Evolutionary conservation across 305 asterid species (phyloP).

Genomic region (Fraxinus velutina): DNA sequence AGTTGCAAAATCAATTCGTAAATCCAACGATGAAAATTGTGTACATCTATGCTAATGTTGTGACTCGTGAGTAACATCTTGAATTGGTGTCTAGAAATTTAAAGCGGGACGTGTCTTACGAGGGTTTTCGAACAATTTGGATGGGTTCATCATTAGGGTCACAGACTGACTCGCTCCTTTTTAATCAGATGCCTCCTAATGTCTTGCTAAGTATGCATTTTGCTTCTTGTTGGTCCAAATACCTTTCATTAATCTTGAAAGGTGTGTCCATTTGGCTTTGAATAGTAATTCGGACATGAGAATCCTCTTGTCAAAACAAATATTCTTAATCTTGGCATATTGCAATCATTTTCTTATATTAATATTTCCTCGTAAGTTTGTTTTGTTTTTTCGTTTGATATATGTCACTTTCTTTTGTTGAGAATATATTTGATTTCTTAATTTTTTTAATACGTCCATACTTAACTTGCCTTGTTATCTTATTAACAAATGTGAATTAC

Average conservation of each 20-base stretch:
- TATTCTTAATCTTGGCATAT: background rate
- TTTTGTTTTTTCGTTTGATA: background rate
- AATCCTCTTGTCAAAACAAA: background rate
- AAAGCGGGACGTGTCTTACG: background rate
- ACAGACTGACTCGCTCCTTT: background rate
- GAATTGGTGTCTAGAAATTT: background rate
- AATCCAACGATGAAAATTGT: background rate
- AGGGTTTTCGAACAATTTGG: background rate
- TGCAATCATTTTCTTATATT: background rate
- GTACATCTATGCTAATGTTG: background rate
- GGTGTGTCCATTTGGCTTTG: background rate
- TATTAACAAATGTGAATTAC: background rate
- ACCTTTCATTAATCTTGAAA: no score
- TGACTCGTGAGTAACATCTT: background rate
- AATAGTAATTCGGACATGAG: background rate
- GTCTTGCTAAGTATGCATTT: background rate
- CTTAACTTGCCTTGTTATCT: background rate
- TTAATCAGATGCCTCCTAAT: background rate
- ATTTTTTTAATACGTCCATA: no score
- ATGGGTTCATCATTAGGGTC: background rate
- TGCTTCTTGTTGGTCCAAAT: slow-evolving; percentile 10
- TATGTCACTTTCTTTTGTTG: background rate
- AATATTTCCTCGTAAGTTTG: background rate
- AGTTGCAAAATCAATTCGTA: background rate
- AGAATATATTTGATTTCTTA: background rate